phyloP scores from a whole-genome alignment of 2,329 filamentous ascomycete species.

The Aspergillus fijiensis region DNA sequence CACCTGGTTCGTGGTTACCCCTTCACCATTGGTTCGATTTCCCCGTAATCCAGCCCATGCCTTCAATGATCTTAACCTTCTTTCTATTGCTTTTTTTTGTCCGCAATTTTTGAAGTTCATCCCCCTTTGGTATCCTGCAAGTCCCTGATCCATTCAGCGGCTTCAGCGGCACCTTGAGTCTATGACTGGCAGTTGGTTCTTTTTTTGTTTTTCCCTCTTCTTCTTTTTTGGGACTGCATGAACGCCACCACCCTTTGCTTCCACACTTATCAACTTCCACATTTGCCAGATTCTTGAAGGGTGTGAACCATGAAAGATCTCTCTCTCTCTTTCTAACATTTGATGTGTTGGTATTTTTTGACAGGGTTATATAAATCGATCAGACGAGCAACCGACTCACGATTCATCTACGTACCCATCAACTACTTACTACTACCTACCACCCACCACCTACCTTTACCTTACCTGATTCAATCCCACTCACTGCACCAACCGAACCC shows the following conservation, averaged over 20 bases:
- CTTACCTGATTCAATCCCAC: not conserved
- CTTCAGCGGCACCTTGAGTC: slow-evolving; percentile 23
- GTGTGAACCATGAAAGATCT: not conserved
- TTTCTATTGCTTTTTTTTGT: not conserved
- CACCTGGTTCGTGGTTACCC: not conserved
- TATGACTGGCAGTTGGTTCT: slow-evolving; percentile 15
- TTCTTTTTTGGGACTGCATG: not conserved
- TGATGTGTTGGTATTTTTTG: not conserved
- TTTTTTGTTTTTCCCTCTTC: slow-evolving; percentile 19
- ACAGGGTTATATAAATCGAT: not conserved
- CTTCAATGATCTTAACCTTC: not conserved
- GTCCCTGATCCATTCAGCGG: slow-evolving; percentile 17
- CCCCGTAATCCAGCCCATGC: not conserved
- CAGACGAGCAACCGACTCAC: not conserved
- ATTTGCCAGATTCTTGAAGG: slow-evolving; percentile 11
- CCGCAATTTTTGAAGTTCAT: not conserved
- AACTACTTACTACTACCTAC: not conserved
- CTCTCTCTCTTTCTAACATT: not conserved
- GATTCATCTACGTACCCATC: not conserved
- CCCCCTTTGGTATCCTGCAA: not conserved
- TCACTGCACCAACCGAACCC: slow-evolving; percentile 6
- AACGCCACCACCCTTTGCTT: slow-evolving; percentile 7
- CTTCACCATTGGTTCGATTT: not conserved
- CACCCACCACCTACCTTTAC: not conserved
- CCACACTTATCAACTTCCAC: slow-evolving; percentile 14